These are phyloP conservation scores for Pseudonitzschia multistriata DNA, from an alignment of 108 stramenopile genomes.

Conservation along the genomic window DNA sequence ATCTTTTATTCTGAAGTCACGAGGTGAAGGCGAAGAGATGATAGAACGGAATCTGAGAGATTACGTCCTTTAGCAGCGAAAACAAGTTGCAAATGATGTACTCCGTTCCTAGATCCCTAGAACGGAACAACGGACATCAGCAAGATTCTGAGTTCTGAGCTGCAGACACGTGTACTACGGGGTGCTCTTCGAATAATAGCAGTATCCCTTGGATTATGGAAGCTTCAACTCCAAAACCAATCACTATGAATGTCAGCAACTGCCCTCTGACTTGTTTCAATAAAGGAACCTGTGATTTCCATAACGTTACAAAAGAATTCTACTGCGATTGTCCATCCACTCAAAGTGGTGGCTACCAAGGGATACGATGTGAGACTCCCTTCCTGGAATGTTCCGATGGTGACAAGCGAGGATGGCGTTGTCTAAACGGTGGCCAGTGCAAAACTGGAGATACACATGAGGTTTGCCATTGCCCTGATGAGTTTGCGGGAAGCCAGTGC, in stretches of 20 bases:
- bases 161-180: no score
- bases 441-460: not conserved
- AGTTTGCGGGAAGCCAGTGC: not conserved
- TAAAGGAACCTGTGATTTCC: not conserved
- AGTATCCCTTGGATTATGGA: not conserved
- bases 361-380: not conserved
- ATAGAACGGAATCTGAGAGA: no score
- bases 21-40: no score
- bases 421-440: conserved; percentile 8
- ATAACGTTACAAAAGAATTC: not conserved
- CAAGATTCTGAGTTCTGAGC: no score
- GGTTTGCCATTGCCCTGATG: not conserved
- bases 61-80: no score
- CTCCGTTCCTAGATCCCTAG: not conserved
- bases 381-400: not conserved
- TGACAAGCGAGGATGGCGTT: not conserved
- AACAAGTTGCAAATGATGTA: no score
- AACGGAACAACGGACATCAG: not conserved
- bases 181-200: not conserved
- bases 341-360: not conserved
- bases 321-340: not conserved
- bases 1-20: no score
- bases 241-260: not conserved
- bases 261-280: conserved; percentile 3
- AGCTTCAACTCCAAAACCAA: not conserved